Base-by-base conservation (phyloP, 108 stramenopile genomes). In the Cyclostephanos tholiformis region DNA sequence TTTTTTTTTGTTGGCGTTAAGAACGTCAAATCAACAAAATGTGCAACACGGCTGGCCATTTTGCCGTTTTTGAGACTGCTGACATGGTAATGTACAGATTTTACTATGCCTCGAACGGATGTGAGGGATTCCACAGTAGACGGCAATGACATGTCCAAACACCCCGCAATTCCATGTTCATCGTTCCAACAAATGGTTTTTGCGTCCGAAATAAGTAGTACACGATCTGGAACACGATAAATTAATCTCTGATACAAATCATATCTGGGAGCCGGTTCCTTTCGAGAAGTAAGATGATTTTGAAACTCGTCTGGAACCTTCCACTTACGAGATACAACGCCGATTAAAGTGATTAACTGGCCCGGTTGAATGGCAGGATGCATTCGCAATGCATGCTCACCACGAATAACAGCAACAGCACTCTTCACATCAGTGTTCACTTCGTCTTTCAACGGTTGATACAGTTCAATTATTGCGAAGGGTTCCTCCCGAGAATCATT, bases 391-490 rank as follows among this genome's bases (percentile, higher is more conserved):
- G 86, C 90, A 8, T 72, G 43, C 11, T 75, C 52, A 8, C 88
- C 87, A 14, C 79, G 80, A 49, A 94, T 48, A n/a, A 94, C 85
- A 53, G 84, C 72, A 6, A 90, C 85, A 62, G 80, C 77, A 36
- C 74, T 67, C 16, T 56, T 61, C n/a, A 55, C 39, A 55, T 59
- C 72, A 26, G 77, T 74, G 36, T 48, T 51, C 35, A 53, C 60
- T 32, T 66, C 67, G 26, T 57, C 49, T 61, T 11, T 55, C 14
- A 58, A 53, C 39, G 44, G 25, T 56, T 91, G 86, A 65, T 89
- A 87, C 7, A 90, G 57, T 69, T 94, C 90, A 46, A 91, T 69
- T 4, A 94, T 63, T 27, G 86, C 84, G 77, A 91, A 94, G 41
- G 93, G 90, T 56, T 90, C 78, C 20, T 68, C 72, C n/a, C 50